Base-by-base conservation (phyloP, 148 eudicot species). In the Rhododendron williamsianum region DNA sequence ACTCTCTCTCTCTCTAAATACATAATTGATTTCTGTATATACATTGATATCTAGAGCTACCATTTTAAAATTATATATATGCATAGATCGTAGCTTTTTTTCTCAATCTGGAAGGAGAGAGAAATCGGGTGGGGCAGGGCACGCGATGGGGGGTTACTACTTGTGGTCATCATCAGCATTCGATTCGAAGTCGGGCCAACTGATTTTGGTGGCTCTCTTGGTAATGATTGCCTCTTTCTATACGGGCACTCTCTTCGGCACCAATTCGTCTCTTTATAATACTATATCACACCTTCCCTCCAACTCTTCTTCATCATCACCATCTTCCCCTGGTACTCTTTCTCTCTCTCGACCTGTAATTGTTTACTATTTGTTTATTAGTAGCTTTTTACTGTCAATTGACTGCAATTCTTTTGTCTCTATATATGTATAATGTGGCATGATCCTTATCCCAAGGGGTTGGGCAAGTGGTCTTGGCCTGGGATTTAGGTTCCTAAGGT, bases 151-250 rank as follows among this genome's bases (percentile, higher is more conserved):
- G 43, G 85, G 88, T 60, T 78, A 43, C 76, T 11, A 30, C 67
- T 11, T 80, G 77, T 88, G 83, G 87, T 86, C 88, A 58, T 77
- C 81, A 11, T 81, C 85, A n/a, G 82, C 91, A 51, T 89, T 91
- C 45, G 98, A 95, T 92, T 92, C 93, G 79, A 93, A 88, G 77
- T 78, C 88, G 19, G 95, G 95, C 0, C 92, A 93, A 86, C 76
- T 90, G 43, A 80, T 93, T 82, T 73, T 91, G 89, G 74, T 93
- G 60, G 87, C 90, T 77, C 91, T 96, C 35, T 87, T 94, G 74
- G 73, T 96, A 36, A 96, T 94, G 91, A 91, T 91, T 0, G 93
- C 90, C n/a, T 93, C 97, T 0, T 96, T 96, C 82, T 95, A 91
- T 87, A 90, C 92, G 9, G 98, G 98, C 73, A 95, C 96, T 12